phyloP scores from a whole-genome alignment of 2,329 filamentous ascomycete genomes.

The Uncinocarpus reesii region DNA sequence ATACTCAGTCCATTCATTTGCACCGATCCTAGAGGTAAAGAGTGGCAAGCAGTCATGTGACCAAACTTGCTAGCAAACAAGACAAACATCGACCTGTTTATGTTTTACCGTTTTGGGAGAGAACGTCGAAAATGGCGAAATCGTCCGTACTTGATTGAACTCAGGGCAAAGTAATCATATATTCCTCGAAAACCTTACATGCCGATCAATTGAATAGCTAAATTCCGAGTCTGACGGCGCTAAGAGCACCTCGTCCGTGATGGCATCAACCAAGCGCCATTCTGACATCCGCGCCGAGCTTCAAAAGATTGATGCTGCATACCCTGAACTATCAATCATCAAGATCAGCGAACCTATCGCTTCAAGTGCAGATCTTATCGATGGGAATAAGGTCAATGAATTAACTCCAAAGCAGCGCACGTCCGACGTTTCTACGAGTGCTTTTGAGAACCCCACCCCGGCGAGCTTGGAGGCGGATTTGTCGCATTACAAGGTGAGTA shows the following conservation, averaged over 20 bases:
- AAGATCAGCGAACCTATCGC: slow-evolving; percentile 66
- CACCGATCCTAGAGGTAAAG: too few relatives aligned
- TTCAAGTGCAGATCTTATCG: slow-evolving; percentile 28
- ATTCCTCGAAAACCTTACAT: too few relatives aligned
- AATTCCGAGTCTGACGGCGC: not conserved
- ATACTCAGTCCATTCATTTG: too few relatives aligned
- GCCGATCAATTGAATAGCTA: not conserved
- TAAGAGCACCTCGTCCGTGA: not conserved
- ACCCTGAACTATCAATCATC: slow-evolving; percentile 54
- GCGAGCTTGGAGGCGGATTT: slow-evolving; percentile 73
- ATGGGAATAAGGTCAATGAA: slow-evolving; percentile 9
- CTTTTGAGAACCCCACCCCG: slow-evolving; percentile 59
- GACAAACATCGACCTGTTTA: not conserved
- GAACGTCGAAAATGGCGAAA: not conserved
- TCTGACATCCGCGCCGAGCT: slow-evolving; percentile 35
- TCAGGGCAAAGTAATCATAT: too few relatives aligned
- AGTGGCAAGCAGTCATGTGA: not conserved
- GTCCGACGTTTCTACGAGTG: slow-evolving; percentile 61
- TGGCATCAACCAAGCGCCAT: slow-evolving; percentile 16
- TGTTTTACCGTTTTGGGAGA: not conserved
- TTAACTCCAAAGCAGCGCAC: slow-evolving; percentile 42
- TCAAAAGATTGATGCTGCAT: slow-evolving; percentile 44
- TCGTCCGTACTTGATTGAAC: too few relatives aligned
- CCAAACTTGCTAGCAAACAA: not conserved
- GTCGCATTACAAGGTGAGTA: slow-evolving; percentile 62